Evolutionary conservation across 768 basidiomycete genomes (phyloP), one percentile per base, ranked within the genome.

Genomic region (Hypholoma fasciculare): DNA sequence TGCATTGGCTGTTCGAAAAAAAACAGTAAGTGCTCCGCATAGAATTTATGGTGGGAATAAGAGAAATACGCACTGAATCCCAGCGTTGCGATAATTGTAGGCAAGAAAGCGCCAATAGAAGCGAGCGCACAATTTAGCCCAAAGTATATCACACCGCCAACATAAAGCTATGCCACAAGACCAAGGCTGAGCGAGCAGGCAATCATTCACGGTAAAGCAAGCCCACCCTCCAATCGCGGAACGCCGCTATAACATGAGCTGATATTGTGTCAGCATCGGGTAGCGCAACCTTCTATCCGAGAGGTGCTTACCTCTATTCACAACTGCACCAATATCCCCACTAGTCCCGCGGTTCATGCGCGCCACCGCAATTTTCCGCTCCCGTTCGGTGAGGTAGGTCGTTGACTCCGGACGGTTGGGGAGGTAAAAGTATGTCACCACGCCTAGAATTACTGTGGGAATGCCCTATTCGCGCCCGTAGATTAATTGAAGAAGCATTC

Each of bases 81-180:
- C 56, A 92, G 85, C 0, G 87, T 89, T 43, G 76, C 78, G 44
- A 94, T 83, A 64, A 94, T 90, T 2, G 90, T 93, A 2, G 92
- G 92, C 54, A 94, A 73, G 74, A 94, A 94, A 0, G 90, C 90
- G 20, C 87, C 86, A 37, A 88, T 88, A 8, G 90, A 89, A n/a
- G 89, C 86, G 14, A 92, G 74, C 19, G 89, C 87, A 51, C 82
- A 83, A 65, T 92, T 92, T 50, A 90, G 72, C 30, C 88, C 89
- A 66, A 92, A 91, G 69, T 90, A 92, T 59, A 92, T 85, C 27
- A 86, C 80, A 0, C 91, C 91, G 0, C 78, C 89, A 7, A 75
- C 65, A 63, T 90, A 88, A 34, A 86, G 76, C 86, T 69, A 56
- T 23, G 14, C 14, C 48, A 44, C 5, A 42, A 48, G n/a, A 13